Base-by-base conservation (phyloP, 108 stramenopile genomes). In the Nitzschia sp. region DNA sequence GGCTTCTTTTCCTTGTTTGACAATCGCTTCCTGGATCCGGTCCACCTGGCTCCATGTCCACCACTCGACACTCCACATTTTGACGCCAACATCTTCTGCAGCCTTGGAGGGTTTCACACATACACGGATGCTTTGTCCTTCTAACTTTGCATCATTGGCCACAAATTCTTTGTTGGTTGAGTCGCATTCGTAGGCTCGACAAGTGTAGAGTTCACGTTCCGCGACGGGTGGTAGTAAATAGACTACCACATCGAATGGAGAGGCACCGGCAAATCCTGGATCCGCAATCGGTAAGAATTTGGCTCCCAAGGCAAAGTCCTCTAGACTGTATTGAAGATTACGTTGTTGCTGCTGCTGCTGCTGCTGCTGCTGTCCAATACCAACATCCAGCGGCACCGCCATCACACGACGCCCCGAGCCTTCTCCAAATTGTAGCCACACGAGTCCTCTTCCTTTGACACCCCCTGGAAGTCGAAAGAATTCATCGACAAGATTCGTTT, bases 171-270 rank as follows among this genome's bases (percentile, higher is more conserved):
- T 33, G 30, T 32, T 29, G 21, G 5, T 57, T 3, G 4, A 29
- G 56, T 57, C 56, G 31, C 56, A 57, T 57, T 57, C 56, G 21
- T 57, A 57, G 13, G 56, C 56, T 57, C 56, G 56, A 29, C 56
- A 57, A n/a, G 11, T 57, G n/a, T 57, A 57, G 17, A 50, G 48
- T 4, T 50, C 48, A 4, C 48, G 8, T 21, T 50, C 19, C 13
- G 13, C 8, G 26, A 16, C 26, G 28, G 31, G 56, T 28, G 56
- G 31, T 15, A 57, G 28, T 4, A 57, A 5, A 57, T 57, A 57
- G 16, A 57, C n/a, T 11, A 57, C 56, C 13, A 57, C 56, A 13
- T 29, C 28, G 29, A 57, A 57, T n/a, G 56, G 56, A 25, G 56
- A 57, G 5, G 56, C 56, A 33, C 56, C 56, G 27, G 56, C 56